phyloP scores from a whole-genome alignment of 306 rosid genomes.

The Quercus robur region DNA sequence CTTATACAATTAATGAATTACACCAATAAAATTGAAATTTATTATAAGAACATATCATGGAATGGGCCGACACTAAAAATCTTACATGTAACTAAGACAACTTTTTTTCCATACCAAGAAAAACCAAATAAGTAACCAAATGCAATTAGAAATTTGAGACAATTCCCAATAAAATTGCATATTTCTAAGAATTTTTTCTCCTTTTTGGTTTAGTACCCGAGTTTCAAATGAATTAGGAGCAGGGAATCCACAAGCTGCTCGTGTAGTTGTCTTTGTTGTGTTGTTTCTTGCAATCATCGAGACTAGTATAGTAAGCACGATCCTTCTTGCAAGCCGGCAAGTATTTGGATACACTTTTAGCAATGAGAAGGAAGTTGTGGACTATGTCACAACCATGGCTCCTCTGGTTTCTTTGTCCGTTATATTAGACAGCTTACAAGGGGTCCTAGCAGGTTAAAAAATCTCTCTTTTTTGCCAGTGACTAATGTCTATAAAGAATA shows the following conservation, averaged over 20 bases:
- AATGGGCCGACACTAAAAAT: no score
- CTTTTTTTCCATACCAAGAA: no score
- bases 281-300: constrained; percentile 38
- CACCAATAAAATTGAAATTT: no score
- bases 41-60: no score
- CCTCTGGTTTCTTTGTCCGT: constrained; percentile 55
- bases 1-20: no score
- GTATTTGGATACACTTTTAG: constrained; percentile 58
- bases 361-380: constrained; percentile 59
- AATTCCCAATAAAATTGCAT: not conserved
- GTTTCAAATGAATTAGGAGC: constrained; percentile 82
- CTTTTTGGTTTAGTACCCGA: constrained; percentile 43
- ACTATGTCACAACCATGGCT: constrained; percentile 63
- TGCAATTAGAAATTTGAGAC: no score
- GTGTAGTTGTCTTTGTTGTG: constrained; percentile 40
- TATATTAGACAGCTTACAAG: constrained; percentile 55
- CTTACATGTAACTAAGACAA: no score
- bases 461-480: not conserved
- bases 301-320: constrained; percentile 30
- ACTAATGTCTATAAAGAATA: not conserved
- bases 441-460: constrained; percentile 55
- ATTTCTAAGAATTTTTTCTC: not conserved
- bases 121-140: no score
- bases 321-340: constrained; percentile 43
- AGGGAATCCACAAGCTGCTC: constrained; percentile 54